phyloP scores from a whole-genome alignment of 2,329 filamentous ascomycete species.

The Emydomyces testavorans region DNA sequence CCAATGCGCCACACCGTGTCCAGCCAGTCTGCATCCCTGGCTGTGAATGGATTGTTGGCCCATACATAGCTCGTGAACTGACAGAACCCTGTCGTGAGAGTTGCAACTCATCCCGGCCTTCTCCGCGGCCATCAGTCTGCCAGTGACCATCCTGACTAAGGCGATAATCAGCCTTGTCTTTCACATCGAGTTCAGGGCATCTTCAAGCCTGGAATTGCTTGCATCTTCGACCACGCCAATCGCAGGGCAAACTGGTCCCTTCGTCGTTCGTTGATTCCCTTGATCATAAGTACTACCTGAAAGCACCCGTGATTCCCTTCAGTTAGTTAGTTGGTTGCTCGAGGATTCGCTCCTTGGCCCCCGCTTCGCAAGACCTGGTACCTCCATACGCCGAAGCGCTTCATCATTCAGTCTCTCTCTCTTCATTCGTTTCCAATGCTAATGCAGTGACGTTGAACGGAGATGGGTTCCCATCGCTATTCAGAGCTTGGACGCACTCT shows the following conservation, averaged over 20 bases:
- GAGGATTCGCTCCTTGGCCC: slow-evolving; percentile 8
- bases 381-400: neutral
- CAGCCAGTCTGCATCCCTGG: neutral
- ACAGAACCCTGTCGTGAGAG: slow-evolving; percentile 2
- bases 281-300: neutral
- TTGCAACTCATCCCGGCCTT: neutral
- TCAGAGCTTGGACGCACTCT: slow-evolving; percentile 14
- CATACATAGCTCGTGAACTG: neutral
- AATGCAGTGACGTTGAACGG: slow-evolving; percentile 11
- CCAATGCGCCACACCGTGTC: neutral
- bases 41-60: no score
- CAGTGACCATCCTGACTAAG: neutral
- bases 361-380: slow-evolving; percentile 5
- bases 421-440: slow-evolving; percentile 5
- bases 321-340: slow-evolving; percentile 1
- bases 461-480: slow-evolving; percentile 15
- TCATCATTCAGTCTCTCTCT: neutral
- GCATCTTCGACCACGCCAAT: neutral
- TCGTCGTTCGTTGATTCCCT: neutral
- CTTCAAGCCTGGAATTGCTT: neutral
- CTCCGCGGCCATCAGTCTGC: neutral
- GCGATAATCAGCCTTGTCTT: neutral
- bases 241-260: neutral
- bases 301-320: no score
- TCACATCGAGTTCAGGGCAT: neutral